A percentile compares a stretch with the other conserved stretches of the same genome.
Conservation (phyloP, 345 rosid species). For the Punica granatum region DNA sequence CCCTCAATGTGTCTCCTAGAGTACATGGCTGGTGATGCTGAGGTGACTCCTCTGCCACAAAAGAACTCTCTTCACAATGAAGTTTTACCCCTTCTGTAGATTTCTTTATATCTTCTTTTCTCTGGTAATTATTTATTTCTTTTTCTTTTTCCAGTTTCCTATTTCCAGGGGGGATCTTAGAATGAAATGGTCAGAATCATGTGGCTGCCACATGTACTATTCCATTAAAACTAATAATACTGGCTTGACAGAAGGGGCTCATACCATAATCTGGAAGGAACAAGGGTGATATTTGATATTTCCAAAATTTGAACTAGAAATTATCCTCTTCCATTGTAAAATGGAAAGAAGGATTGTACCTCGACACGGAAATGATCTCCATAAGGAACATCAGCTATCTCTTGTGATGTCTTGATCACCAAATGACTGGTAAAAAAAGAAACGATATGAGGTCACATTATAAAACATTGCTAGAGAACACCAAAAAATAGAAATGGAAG, state of each 20-base stretch:
- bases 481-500: neutral
- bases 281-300: neutral
- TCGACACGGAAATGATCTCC: conserved; percentile 86
- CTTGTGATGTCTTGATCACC: conserved; percentile 82
- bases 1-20: too few species aligned
- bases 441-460: conserved; percentile 10
- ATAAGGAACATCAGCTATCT: conserved; percentile 71
- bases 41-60: too few species aligned
- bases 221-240: neutral
- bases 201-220: neutral
- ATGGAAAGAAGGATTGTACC: conserved; percentile 40
- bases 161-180: neutral
- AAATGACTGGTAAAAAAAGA: conserved; percentile 51
- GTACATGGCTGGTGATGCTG: too few species aligned
- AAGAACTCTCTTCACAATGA: too few species aligned
- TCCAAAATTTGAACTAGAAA: neutral
- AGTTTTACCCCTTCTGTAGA: neutral
- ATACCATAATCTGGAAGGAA: neutral
- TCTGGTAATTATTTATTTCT: neutral
- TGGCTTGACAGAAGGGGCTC: neutral
- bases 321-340: neutral
- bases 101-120: neutral
- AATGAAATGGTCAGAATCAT: neutral
- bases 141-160: neutral
- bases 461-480: neutral